A percentile compares a stretch with the other conserved stretches of the same genome.
These are phyloP conservation scores for Physcomitrellopsis africana DNA, from an alignment of 225 moss, liverwort and hornwort species.

Conservation along the genomic window DNA sequence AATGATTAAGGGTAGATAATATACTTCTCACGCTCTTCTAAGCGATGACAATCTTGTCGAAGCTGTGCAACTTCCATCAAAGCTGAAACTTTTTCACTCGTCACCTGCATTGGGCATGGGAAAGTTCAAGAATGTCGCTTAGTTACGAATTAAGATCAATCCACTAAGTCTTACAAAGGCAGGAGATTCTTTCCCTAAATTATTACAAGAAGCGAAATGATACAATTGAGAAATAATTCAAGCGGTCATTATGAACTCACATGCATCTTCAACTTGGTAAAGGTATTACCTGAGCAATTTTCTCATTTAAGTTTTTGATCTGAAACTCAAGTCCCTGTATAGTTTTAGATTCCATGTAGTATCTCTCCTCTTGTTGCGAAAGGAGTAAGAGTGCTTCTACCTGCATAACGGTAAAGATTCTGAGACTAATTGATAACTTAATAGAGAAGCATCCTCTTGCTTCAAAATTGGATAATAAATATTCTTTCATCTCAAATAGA, in stretches of 20 bases:
- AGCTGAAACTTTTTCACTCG: conserved; percentile 80
- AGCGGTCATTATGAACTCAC: conserved; percentile 1
- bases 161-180: background rate
- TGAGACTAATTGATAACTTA: background rate
- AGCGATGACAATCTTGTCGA: conserved; percentile 60
- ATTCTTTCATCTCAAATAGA: background rate
- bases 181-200: conserved; percentile 14
- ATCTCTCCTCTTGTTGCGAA: conserved; percentile 96
- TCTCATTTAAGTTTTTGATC: conserved; percentile 73
- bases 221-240: conserved; percentile 12
- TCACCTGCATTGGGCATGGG: conserved; percentile 54
- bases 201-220: background rate
- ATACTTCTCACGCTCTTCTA: conserved; percentile 81
- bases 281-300: conserved; percentile 72
- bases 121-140: conserved; percentile 27
- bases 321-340: conserved; percentile 78
- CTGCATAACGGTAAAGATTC: conserved; percentile 44
- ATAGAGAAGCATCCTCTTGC: conserved; percentile 8
- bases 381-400: conserved; percentile 87
- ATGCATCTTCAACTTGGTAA: conserved; percentile 12
- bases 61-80: conserved; percentile 83
- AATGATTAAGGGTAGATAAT: conserved; percentile 2
- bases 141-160: background rate
- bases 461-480: conserved; percentile 4
- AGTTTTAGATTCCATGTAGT: conserved; percentile 81